A percentile compares a stretch with the other conserved stretches of the same genome.
These are phyloP conservation scores for Strobilomyces confusus DNA, from an alignment of 768 basidiomycete genomes.

Conservation along the genomic window DNA sequence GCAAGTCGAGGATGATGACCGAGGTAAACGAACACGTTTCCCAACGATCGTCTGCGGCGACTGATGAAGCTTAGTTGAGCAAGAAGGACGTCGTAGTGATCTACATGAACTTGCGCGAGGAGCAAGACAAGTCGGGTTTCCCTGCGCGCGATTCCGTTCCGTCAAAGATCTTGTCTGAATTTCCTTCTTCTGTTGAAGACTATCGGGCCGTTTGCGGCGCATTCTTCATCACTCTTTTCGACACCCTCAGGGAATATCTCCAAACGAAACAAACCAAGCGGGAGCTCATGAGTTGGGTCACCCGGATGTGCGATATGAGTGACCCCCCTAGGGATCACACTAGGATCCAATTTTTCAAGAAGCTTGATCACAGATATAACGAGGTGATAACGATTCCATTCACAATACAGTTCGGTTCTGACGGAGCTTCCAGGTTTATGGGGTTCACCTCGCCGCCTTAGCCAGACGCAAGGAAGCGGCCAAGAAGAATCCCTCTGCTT, in stretches of 20 bases:
- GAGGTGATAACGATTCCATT: not conserved
- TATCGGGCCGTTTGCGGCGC: slow-evolving; percentile 9
- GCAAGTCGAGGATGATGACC: no score
- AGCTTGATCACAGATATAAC: not conserved
- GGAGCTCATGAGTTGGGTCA: not conserved
- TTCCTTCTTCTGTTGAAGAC: not conserved
- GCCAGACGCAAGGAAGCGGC: no score
- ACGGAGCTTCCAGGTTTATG: not conserved
- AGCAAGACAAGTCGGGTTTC: no score
- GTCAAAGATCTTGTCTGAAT: slow-evolving; percentile 10
- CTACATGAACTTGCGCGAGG: no score
- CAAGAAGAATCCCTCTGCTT: no score
- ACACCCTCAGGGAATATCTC: not conserved
- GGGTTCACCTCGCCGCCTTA: not conserved
- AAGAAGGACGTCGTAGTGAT: no score
- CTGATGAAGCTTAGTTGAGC: no score
- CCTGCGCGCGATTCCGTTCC: slow-evolving; percentile 14
- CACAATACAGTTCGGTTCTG: not conserved
- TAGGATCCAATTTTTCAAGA: not conserved
- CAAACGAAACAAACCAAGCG: not conserved
- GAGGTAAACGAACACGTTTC: no score
- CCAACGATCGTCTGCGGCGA: no score
- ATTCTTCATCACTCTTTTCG: slow-evolving; percentile 16
- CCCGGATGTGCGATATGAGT: no score
- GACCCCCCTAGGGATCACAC: not conserved